Evolutionary conservation across 441 rosid genomes (phyloP), one percentile per base, ranked within the genome.

Genomic region (Kokia cookei): DNA sequence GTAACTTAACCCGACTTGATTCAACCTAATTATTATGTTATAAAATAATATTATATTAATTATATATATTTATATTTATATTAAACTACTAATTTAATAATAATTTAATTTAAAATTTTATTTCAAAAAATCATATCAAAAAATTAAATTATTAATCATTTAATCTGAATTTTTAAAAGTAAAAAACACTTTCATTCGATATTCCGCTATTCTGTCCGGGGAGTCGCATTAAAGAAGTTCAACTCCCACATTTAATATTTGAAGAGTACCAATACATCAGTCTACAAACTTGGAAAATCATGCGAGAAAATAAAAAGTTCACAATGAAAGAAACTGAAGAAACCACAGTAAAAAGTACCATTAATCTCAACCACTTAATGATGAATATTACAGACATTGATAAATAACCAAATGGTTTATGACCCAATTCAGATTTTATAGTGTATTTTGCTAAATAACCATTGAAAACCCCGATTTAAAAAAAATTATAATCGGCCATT

Each of bases 101-200:
- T 40, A 40, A 40, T 1, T 40, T 40, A 19, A 19, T 19, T 19
- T 19, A 19, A 19, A 19, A 0, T 32, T 29, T 32, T 4, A 32
- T 32, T 32, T 32, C 0, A 32, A 32, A 32, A 32, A 0, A 32
- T 32, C 5, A 29, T 0, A 0, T 5, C 0, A 32, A 32, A 0
- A 32, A 32, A 32, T 32, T 32, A 4, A 32, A 32, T 32, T 4
- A 32, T 0, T 32, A 5, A 32, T 32, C 5, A 4, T 5, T 32
- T 0, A 26, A 26, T 2, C 27, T 26, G 2, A 26, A 26, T 2
- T 2, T 26, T 15, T 3, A 4, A 5, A 4, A 3, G 7, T n/a
- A 1, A 51, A 50, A n/a, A 45, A 45, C 50, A 45, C 37, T 5
- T 5, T 32, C 6, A 5, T 5, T 32, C 7, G 1, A 32, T 4